Evolutionary conservation across 2,329 filamentous ascomycete genomes (phyloP).

Genomic region (Venturia oleaginea): DNA sequence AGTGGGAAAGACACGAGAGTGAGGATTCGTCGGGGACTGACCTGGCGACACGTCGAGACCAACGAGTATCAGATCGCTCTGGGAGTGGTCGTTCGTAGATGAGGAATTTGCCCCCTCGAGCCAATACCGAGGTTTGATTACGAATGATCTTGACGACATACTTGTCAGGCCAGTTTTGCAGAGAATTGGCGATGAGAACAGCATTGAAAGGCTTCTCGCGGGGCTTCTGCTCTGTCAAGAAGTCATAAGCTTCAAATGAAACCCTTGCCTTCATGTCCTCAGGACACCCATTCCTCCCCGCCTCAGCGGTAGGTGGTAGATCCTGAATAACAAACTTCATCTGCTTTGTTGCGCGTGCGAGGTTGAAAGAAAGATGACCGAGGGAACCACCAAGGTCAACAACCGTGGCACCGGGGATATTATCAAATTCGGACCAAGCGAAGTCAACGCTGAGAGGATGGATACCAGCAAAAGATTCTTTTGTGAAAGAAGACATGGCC

Average conservation of each 20-base stretch:
- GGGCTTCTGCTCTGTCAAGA: constrained; percentile 23
- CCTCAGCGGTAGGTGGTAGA: constrained; percentile 6
- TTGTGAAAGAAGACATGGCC: background rate
- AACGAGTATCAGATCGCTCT: too few species aligned
- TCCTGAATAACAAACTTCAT: constrained; percentile 10
- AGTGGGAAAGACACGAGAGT: too few species aligned
- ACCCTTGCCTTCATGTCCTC: background rate
- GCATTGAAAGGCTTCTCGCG: constrained; percentile 21
- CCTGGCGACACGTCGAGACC: too few species aligned
- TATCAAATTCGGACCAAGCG: constrained; percentile 6
- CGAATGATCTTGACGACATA: background rate
- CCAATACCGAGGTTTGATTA: background rate
- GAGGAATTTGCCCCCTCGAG: background rate
- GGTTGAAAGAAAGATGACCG: background rate
- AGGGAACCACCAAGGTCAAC: background rate
- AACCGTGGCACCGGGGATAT: background rate
- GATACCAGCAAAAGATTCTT: background rate
- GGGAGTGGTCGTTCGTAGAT: background rate
- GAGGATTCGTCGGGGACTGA: too few species aligned
- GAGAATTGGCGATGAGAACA: constrained; percentile 24
- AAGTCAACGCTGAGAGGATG: background rate
- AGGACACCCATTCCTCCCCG: background rate
- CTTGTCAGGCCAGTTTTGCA: constrained; percentile 24
- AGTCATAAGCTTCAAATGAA: constrained; percentile 24
- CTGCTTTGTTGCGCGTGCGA: background rate